Evolutionary conservation across 768 basidiomycete genomes (phyloP), one percentile per base, ranked within the genome.

Genomic region (Russula foetens): DNA sequence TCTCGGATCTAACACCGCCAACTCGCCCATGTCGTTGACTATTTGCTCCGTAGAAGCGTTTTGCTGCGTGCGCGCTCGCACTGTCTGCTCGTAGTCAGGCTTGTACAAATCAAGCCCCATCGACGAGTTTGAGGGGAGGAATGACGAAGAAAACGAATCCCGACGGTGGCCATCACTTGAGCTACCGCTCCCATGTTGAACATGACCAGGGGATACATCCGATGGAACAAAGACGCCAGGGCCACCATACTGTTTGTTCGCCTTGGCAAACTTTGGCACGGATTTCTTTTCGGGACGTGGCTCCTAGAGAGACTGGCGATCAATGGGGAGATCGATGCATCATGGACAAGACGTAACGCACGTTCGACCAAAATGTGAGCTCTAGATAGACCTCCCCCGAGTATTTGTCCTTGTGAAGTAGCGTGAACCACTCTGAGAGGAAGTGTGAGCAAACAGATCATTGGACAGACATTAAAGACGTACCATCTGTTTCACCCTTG

Each of bases 401-500:
- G 71, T 97, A 98, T 67, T 91, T 91, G 64, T 92, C 92, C 73
- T 95, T 98, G 75, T 89, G 81, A 72, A 80, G 83, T 28, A 98
- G 77, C 23, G 86, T 86, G 70, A 96, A 94, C 97, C 95, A 98
- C 71, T 98, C 97, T 98, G 69, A 24, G 28, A 24, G 45, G 52
- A 54, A 21, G n/a, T 41, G 67, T 66, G 51, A 67, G 53, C 53
- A 49, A 41, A 48, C 52, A 58, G 39, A 43, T 47, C 46, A 47
- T 43, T 45, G 29, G 35, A 24, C n/a, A 53, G 6, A 17, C 24
- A 46, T 28, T 8, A 3, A 19, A 39, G 7, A 71, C 89, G 68
- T 70, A 94, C 97, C 95, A 75, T 99, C 97, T 1, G 91, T 94
- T 74, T 98, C 95, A 46, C 97, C 97, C 74, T 90, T 94, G 58